Conservation (phyloP, 306 rosid species). For the Castanospermum australe region DNA sequence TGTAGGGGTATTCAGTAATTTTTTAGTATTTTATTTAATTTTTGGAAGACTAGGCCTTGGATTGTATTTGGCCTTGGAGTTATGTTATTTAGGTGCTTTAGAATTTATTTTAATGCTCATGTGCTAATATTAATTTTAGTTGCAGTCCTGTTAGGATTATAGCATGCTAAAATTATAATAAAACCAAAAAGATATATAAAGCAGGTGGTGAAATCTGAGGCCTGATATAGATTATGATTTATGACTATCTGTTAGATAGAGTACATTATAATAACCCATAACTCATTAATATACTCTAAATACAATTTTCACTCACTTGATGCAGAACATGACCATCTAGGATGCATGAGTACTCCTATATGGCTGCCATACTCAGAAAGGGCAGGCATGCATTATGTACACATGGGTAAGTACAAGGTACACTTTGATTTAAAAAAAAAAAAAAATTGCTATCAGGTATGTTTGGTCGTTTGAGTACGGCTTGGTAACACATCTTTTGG, state of each 20-base stretch:
- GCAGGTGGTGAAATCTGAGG: not conserved
- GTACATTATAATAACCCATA: not conserved
- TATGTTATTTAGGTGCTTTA: not conserved
- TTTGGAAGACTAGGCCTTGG: not conserved
- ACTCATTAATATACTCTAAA: not conserved
- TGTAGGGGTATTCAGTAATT: not conserved
- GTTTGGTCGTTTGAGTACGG: no score
- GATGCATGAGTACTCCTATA: no score
- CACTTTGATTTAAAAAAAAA: no score
- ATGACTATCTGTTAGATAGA: not conserved
- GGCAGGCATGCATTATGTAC: no score
- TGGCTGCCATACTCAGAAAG: no score
- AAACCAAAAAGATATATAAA: constrained; percentile 1
- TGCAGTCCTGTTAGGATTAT: not conserved
- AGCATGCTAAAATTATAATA: not conserved
- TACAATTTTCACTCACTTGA: constrained; percentile 15
- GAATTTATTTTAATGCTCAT: not conserved
- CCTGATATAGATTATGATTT: not conserved
- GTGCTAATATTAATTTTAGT: not conserved
- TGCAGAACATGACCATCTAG: not conserved
- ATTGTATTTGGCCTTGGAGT: not conserved
- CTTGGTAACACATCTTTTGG: no score
- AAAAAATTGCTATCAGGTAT: no score
- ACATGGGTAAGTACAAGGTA: no score
- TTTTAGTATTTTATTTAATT: not conserved